phyloP scores from a whole-genome alignment of 768 basidiomycete species.

The Serendipita indica region DNA sequence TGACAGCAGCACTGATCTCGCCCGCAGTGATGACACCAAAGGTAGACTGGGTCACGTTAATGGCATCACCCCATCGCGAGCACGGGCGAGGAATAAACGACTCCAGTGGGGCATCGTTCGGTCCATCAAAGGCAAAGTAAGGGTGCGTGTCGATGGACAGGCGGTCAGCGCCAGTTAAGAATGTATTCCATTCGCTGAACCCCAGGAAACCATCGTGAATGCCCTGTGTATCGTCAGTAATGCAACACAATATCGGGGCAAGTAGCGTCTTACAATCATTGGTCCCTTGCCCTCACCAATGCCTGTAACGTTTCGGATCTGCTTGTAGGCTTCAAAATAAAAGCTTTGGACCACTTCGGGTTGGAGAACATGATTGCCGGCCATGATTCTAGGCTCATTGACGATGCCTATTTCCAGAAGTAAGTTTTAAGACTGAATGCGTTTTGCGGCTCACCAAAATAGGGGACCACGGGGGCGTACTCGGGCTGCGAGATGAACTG shows the following conservation, averaged over 20 bases:
- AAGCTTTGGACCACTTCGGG: neutral
- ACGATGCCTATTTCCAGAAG: constrained; percentile 37
- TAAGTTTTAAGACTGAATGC: too few relatives aligned
- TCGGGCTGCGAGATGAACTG: constrained; percentile 88
- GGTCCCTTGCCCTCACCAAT: constrained; percentile 78
- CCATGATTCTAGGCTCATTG: constrained; percentile 37
- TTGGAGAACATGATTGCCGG: neutral
- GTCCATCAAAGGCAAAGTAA: constrained; percentile 58
- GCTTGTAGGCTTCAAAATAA: constrained; percentile 74
- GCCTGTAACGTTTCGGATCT: constrained; percentile 67
- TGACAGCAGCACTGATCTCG: constrained; percentile 67
- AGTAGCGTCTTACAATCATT: constrained; percentile 36
- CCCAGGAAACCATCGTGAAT: constrained; percentile 79
- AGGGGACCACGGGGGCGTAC: constrained; percentile 37
- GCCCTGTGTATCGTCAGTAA: constrained; percentile 10
- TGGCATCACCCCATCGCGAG: constrained; percentile 45
- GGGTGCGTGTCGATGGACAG: constrained; percentile 72
- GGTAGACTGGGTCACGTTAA: constrained; percentile 62
- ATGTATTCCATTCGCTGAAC: constrained; percentile 49
- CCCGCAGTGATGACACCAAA: constrained; percentile 78
- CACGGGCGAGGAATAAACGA: constrained; percentile 50
- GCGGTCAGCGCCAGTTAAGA: constrained; percentile 70
- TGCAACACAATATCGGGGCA: neutral
- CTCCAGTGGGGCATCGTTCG: constrained; percentile 45
- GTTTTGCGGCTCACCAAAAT: neutral